These are phyloP conservation scores for Macrolepiota fuliginosa DNA, from an alignment of 768 basidiomycete species.

Conservation along the genomic window DNA sequence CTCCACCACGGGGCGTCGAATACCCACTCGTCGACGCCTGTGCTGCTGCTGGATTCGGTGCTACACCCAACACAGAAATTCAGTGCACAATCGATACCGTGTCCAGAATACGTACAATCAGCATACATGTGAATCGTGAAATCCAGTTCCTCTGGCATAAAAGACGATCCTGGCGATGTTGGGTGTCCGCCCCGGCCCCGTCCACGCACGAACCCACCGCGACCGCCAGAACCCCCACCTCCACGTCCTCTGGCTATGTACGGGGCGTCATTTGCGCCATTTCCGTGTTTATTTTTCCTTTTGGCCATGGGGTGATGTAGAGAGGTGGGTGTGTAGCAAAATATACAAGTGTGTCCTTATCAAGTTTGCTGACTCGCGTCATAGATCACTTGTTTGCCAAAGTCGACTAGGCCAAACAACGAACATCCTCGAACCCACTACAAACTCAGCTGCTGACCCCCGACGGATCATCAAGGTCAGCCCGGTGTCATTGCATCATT, in stretches of 20 bases:
- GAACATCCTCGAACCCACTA: no score
- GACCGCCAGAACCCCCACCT: conserved; percentile 7
- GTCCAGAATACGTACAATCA: conserved; percentile 19
- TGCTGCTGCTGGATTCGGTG: not conserved
- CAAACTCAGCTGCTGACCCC: no score
- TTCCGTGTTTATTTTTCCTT: not conserved
- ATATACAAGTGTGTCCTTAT: not conserved
- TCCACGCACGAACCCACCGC: not conserved
- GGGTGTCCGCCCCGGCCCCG: not conserved
- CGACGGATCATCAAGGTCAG: no score
- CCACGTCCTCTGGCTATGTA: not conserved
- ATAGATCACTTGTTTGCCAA: not conserved
- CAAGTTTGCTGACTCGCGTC: not conserved
- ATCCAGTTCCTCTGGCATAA: conserved; percentile 21
- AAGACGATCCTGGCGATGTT: conserved; percentile 15
- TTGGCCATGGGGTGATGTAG: not conserved
- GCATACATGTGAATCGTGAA: conserved; percentile 23
- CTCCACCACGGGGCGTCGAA: not conserved
- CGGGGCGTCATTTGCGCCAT: not conserved
- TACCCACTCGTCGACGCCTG: not conserved
- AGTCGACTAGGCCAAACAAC: not conserved
- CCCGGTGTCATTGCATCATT: no score
- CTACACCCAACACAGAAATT: not conserved
- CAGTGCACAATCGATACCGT: not conserved
- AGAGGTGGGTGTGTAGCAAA: not conserved